Percentiles rank a stretch among this genome's conserved stretches.
These are phyloP conservation scores for Hydrangea macrophylla DNA, from an alignment of 148 eudicot genomes.

Conservation along the genomic window DNA sequence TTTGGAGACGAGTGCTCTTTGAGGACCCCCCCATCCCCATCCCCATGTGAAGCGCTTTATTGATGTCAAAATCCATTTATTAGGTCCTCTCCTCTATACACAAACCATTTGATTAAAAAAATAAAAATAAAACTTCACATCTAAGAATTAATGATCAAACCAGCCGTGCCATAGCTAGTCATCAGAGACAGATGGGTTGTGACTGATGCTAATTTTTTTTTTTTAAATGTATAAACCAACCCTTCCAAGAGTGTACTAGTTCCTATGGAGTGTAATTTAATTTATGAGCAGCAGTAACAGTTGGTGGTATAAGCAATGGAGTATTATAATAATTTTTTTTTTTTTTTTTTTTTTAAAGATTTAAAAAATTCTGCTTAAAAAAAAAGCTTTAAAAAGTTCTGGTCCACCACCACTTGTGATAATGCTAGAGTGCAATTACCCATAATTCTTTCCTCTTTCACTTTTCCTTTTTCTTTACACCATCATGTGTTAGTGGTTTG, in stretches of 20 bases:
- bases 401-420: background rate
- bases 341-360: no score
- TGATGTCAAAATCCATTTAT: conserved; percentile 20
- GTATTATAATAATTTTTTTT: no score
- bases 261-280: background rate
- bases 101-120: conserved; percentile 17
- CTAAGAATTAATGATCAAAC: conserved; percentile 19
- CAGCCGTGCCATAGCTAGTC: background rate
- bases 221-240: background rate
- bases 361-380: no score
- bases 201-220: background rate
- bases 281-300: background rate
- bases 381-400: background rate
- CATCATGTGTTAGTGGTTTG: no score
- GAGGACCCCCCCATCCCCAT: conserved; percentile 18
- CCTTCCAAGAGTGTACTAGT: background rate
- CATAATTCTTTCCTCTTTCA: no score
- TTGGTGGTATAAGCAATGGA: background rate
- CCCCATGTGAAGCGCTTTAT: conserved; percentile 16
- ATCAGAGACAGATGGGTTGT: background rate
- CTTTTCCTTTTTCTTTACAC: background rate
- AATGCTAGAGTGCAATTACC: background rate
- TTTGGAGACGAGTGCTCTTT: conserved; percentile 20
- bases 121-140: conserved; percentile 16
- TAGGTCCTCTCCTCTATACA: conserved; percentile 4